Evolutionary conservation across 2,329 filamentous ascomycete species (phyloP), one percentile per base, ranked within the genome.

Genomic region (Claviceps arundinis): DNA sequence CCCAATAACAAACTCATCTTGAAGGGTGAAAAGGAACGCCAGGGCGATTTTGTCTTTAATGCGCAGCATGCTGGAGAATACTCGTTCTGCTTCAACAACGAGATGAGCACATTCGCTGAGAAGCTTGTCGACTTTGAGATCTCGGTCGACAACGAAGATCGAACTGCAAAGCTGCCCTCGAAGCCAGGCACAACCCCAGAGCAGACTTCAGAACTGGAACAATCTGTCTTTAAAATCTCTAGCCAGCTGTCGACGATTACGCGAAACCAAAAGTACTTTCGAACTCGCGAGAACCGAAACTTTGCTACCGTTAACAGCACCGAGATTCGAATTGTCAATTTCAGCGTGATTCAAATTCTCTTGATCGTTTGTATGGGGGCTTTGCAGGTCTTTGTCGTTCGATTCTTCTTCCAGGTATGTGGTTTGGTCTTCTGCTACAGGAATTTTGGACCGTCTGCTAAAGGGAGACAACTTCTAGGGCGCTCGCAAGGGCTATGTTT

Each of bases 51-150:
- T 65, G 93, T 98, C 56, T 98, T 98, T 70, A 95, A 90, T 0
- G 93, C 90, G 46, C 88, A 89, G 62, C 81, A 89, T 50, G 65
- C 78, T 6, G 93, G 93, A 58, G 91, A 97, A 64, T 96, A 97
- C 73, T 81, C 83, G 51, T 97, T 98, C 74, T 98, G 93, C 78
- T 98, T 98, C 76, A 87, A 90, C 72, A 98, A 98, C 65, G 86
- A 93, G 66, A 95, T 98, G 87, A 95, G 87, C 65, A 97, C 91
- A 0, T 96, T 95, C 66, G 85, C 90, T 50, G 93, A 98, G 72
- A 98, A 98, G 74, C 83, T 89, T 67, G 90, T 98, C 57, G 93
- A 98, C 69, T 96, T 98, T 64, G 93, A 98, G 73, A 95, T 98
- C 65, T 80, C 90, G 56, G 91, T 96, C 65, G 91, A 97, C 71